Percentiles rank a stretch among this genome's conserved stretches.
phyloP scores from a whole-genome alignment of 441 rosid species.

The Viola pubescens region DNA sequence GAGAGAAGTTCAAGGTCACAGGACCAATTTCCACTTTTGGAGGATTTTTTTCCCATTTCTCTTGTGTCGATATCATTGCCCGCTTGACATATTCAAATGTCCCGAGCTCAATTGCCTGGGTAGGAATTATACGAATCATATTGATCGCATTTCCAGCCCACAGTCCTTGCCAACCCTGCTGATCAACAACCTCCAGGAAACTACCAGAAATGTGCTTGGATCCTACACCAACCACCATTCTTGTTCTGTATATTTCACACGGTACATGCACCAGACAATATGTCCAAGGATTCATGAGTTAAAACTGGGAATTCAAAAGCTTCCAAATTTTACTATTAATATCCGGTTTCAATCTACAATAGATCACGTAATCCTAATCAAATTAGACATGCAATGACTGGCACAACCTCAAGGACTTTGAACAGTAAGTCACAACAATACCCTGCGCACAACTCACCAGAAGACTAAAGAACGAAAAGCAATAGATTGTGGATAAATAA shows the following conservation, averaged over 20 bases:
- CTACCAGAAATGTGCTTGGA: conserved; percentile 80
- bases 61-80: conserved; percentile 59
- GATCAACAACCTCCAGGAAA: conserved; percentile 72
- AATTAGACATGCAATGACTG: too few species aligned
- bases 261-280: conserved; percentile 13
- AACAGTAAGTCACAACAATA: too few species aligned
- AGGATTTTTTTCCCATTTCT: conserved; percentile 44
- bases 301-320: conserved; percentile 1
- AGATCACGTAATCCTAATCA: too few species aligned
- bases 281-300: background rate
- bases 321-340: background rate
- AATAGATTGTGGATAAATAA: too few species aligned
- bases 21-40: conserved; percentile 63
- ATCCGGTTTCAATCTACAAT: too few species aligned
- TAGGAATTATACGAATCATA: conserved; percentile 85
- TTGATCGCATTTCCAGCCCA: conserved; percentile 97
- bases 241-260: conserved; percentile 52
- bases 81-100: conserved; percentile 90
- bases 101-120: conserved; percentile 91
- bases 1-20: conserved; percentile 48
- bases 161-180: conserved; percentile 94
- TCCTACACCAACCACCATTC: conserved; percentile 98
- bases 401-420: too few species aligned
- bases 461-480: too few species aligned
- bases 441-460: too few species aligned